Percentiles rank a stretch among this genome's conserved stretches.
Evolutionary conservation across 176 grass and related monocot species (phyloP).

Genomic region (Chloris gayana): DNA sequence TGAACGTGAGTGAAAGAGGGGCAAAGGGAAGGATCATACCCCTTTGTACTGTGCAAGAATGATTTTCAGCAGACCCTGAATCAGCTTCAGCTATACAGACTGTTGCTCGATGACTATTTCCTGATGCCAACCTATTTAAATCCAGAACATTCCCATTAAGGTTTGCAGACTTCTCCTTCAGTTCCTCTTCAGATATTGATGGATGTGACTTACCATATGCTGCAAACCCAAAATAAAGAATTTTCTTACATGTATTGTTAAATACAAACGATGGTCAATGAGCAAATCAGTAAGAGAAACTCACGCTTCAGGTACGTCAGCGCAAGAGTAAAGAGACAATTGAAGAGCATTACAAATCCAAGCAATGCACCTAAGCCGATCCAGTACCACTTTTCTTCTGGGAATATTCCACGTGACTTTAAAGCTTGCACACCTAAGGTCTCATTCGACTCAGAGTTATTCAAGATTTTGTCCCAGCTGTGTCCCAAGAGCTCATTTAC

Average conservation of each 20-base stretch:
- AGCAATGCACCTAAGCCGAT: constrained; percentile 76
- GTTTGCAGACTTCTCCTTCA: constrained; percentile 69
- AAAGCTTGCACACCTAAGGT: constrained; percentile 60
- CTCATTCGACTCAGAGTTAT: constrained; percentile 17
- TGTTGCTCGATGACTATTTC: too few species aligned
- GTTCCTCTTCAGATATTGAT: constrained; percentile 69
- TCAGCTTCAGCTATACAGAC: too few species aligned
- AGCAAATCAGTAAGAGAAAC: constrained; percentile 16
- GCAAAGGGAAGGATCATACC: constrained; percentile 93
- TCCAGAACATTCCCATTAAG: constrained; percentile 56
- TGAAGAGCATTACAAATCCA: constrained; percentile 74
- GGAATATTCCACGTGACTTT: constrained; percentile 66
- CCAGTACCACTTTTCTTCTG: constrained; percentile 94
- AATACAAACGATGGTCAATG: too few species aligned
- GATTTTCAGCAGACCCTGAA: too few species aligned
- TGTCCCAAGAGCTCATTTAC: constrained; percentile 79
- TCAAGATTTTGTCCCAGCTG: constrained; percentile 67
- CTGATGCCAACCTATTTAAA: constrained; percentile 38
- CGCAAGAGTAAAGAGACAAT: constrained; percentile 68
- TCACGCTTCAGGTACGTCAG: constrained; percentile 70
- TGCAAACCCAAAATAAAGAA: too few species aligned
- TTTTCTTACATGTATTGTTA: too few species aligned
- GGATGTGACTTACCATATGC: constrained; percentile 70
- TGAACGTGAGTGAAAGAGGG: constrained; percentile 81
- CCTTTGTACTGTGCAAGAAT: constrained; percentile 26